These are phyloP conservation scores for Neonectria magnoliae DNA, from an alignment of 2,329 filamentous ascomycete genomes.

Conservation along the genomic window DNA sequence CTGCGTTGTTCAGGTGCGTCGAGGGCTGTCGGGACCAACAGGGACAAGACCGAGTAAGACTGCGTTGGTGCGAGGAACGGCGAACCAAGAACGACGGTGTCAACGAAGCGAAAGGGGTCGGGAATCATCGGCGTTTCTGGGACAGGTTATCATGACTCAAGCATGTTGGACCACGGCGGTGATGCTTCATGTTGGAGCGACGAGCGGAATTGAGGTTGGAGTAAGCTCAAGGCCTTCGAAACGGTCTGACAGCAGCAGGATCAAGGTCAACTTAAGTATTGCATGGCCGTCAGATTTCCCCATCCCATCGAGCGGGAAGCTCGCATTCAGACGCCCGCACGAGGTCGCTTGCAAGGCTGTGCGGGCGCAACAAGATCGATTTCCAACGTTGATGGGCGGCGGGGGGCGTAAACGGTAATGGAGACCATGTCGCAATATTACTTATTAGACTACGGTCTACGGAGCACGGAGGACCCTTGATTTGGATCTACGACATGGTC, in stretches of 20 bases:
- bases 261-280: constrained; percentile 41
- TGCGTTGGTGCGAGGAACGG: background rate
- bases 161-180: background rate
- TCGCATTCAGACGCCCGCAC: constrained; percentile 47
- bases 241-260: constrained; percentile 17
- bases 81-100: background rate
- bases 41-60: background rate
- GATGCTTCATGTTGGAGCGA: background rate
- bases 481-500: constrained; percentile 1
- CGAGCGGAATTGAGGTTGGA: constrained; percentile 17
- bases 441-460: constrained; percentile 15
- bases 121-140: constrained; percentile 3
- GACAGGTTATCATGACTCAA: background rate
- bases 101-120: background rate
- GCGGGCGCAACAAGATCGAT: constrained; percentile 41
- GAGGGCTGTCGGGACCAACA: background rate
- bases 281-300: constrained; percentile 28
- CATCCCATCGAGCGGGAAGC: constrained; percentile 36
- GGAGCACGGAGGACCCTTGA: constrained; percentile 5
- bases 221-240: constrained; percentile 27
- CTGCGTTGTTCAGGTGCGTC: constrained; percentile 5
- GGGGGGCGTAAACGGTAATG: constrained; percentile 12
- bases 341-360: constrained; percentile 37
- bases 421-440: constrained; percentile 16
- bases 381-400: constrained; percentile 26